Percentiles rank a stretch among this genome's conserved stretches.
Conservation (phyloP, 2,329 filamentous ascomycete genomes). For the Scytalidium lignicola region DNA sequence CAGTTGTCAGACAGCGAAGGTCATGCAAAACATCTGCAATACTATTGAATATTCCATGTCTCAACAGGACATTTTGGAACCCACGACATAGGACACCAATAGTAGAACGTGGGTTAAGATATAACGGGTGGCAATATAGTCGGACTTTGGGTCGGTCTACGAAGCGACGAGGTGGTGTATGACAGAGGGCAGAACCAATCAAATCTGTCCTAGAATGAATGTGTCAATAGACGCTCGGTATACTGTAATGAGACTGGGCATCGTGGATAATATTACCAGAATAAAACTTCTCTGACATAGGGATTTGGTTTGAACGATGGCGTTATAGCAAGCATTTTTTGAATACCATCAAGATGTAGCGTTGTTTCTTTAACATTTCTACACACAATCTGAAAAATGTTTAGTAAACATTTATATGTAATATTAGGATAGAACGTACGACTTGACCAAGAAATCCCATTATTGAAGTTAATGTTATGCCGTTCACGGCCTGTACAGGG, state of each 20-base stretch:
- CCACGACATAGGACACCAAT: slow-evolving; percentile 3
- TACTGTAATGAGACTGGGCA: too few species aligned
- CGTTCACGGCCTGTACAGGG: slow-evolving; percentile 1
- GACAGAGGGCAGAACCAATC: slow-evolving; percentile 1
- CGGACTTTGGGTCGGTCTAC: slow-evolving; percentile 2
- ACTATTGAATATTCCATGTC: background rate
- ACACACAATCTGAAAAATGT: slow-evolving; percentile 1
- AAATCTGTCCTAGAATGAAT: slow-evolving; percentile 2
- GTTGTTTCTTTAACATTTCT: background rate
- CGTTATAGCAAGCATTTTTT: slow-evolving; percentile 1
- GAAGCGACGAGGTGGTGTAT: background rate
- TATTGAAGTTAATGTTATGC: slow-evolving; percentile 1
- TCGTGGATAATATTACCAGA: slow-evolving; percentile 1
- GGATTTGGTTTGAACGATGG: background rate
- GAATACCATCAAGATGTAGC: slow-evolving; percentile 2
- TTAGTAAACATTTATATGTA: background rate
- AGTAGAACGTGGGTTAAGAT: slow-evolving; percentile 1
- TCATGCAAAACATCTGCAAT: slow-evolving; percentile 3
- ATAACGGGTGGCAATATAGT: slow-evolving; percentile 1
- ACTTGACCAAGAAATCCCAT: slow-evolving; percentile 3
- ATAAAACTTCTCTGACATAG: slow-evolving; percentile 3
- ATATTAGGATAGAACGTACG: background rate
- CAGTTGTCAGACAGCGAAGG: slow-evolving; percentile 2
- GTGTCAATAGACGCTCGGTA: background rate
- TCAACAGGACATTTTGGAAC: slow-evolving; percentile 1